These are phyloP conservation scores for Cavenderia fasciculata DNA, from an alignment of 78 protist genomes.

Conservation along the genomic window DNA sequence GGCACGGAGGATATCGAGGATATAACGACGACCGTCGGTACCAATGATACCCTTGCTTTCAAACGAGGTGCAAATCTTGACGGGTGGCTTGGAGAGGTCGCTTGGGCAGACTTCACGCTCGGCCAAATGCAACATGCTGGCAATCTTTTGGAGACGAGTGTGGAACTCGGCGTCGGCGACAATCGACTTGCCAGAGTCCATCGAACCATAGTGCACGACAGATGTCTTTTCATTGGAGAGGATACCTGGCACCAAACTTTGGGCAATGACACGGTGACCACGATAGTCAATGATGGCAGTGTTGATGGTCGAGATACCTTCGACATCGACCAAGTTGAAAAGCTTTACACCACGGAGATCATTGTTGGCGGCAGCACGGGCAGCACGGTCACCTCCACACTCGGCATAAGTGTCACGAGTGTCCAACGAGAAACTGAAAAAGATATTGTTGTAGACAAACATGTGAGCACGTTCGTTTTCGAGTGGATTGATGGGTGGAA, in stretches of 20 bases:
- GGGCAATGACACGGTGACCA: constrained; percentile 83
- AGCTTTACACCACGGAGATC: constrained; percentile 77
- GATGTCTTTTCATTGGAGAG: constrained; percentile 69
- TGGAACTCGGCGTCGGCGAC: constrained; percentile 50
- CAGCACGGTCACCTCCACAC: constrained; percentile 77
- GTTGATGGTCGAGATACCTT: constrained; percentile 74
- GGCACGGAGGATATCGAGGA: constrained; percentile 75
- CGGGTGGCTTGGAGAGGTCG: neutral
- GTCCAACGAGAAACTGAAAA: constrained; percentile 66
- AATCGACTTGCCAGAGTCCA: constrained; percentile 59
- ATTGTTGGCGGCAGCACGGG: constrained; percentile 72
- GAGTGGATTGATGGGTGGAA: constrained; percentile 83
- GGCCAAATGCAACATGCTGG: constrained; percentile 39
- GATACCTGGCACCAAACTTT: constrained; percentile 84
- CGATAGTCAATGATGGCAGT: constrained; percentile 84
- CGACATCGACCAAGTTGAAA: constrained; percentile 74
- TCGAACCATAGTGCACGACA: constrained; percentile 73
- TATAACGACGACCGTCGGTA: constrained; percentile 76
- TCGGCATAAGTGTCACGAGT: constrained; percentile 54
- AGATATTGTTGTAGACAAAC: constrained; percentile 84
- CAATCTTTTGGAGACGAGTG: neutral
- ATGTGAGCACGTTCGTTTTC: constrained; percentile 70
- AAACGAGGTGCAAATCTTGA: constrained; percentile 23
- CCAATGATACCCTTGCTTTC: constrained; percentile 81
- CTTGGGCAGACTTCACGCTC: constrained; percentile 14